Evolutionary conservation across 2,329 filamentous ascomycete genomes (phyloP), one percentile per base, ranked within the genome.

Genomic region (Ciborinia camelliae): DNA sequence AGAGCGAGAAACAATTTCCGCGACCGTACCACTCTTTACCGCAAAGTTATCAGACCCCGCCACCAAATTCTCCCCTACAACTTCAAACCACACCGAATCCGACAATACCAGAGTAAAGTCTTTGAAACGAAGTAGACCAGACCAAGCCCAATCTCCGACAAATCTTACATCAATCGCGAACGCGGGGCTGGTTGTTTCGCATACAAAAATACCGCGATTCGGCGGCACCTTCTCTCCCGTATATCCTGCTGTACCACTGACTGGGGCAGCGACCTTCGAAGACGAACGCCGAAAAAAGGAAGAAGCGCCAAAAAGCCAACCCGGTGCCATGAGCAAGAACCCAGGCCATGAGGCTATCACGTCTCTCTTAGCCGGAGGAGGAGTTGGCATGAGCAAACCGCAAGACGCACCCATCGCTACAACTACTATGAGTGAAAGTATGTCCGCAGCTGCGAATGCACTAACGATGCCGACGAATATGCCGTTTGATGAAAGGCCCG

Each of bases 371-470:
- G 82, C 83, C 43, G 81, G 81, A 52, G 80, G 77, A 64, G 79
- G 80, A 30, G 80, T 84, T 74, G 77, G 79, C 28, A 82, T 86
- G 78, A 86, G 82, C 73, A 83, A 82, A 66, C 77, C 82, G n/a
- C 77, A 81, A 64, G 84, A 86, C 74, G 80, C 79, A 68, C 80
- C 81, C 2, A 52, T 67, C 32, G 69, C 71, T 23, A 70, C 70
- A 23, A 71, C 68, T 26, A 61, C 66, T n/a, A 71, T 75, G 68
- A 74, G 73, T 26, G 71, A 74, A 39, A 73, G 71, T 8, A 68
- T 75, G 68, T 70, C 73, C 18, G 67, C 65, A 14, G 72, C 69
- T 41, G 71, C 71, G 41, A 74, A 71, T 63, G 70, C 72, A 7
- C 71, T 75, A n/a, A 69, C 72, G 8, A 71, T 74, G 30, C 71